Base-by-base conservation (phyloP, 2,329 filamentous ascomycete species). In the Fusarium sambucinum region DNA sequence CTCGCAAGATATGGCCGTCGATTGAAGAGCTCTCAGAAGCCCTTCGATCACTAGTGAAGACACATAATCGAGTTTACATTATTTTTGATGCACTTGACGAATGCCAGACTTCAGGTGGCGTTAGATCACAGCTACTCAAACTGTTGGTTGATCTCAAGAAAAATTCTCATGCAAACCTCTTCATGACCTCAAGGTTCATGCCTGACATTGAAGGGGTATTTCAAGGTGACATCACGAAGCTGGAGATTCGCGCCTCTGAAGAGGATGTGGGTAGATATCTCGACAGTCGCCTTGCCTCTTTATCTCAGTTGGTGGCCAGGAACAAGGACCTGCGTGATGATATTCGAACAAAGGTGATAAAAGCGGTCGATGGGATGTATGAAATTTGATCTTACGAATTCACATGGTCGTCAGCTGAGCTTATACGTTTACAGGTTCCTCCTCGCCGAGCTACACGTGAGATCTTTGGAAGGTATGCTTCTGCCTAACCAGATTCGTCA, bases 121-220 rank as follows among this genome's bases (percentile, higher is more conserved):
- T n/a, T 11, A 38, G 38, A 3, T 30, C 6, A 4, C 14, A 12
- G 6, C 25, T 75, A 14, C 30, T 71, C 1, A 19, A 17, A 0
- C 17, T 35, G 2, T 16, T 73, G 2, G 32, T 60, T 9, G 11
- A 30, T 4, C 32, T 74, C 0, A 56, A 69, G 13, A 10, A 2
- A 1, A 40, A 37, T 4, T 4, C 9, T 8, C 4, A 8, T 2
- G 1, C 23, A 9, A 58, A 70, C 16, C 2, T 73, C 9, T 69
- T 77, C 21, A 63, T 68, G 4, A 77, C 75, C 0, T 77, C 74
- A 14, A 25, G 40, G 21, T 10, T 16, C 40, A 17, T 41, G 33
- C 10, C 10, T 6, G 33, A 37, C 2, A 3, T 37, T 5, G 17
- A 37, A 37, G 17, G 19, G 17, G 11, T 12, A n/a, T 2, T 37